Evolutionary conservation across 202 grass and related monocot genomes (phyloP).

Genomic region (Bolboschoenoplectus hybrid): DNA sequence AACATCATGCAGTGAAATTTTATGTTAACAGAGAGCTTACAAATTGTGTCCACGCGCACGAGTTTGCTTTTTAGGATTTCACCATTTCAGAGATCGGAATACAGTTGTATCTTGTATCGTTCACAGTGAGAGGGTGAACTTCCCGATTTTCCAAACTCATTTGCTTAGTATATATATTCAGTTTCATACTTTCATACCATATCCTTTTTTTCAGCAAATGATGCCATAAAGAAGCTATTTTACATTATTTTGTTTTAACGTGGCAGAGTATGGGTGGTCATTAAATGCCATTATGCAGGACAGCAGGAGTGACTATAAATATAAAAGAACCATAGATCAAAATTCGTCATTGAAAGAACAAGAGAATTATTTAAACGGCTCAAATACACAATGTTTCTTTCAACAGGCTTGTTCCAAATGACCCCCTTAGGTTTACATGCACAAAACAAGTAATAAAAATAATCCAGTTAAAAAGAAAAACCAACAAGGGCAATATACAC

Average conservation of each 20-base stretch:
- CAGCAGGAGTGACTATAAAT: neutral
- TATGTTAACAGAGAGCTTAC: neutral
- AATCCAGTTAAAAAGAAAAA: conserved; percentile 14
- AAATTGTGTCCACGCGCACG: neutral
- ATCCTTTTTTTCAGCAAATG: neutral
- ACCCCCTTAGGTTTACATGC: neutral
- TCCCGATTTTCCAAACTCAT: neutral
- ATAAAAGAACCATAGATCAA: neutral
- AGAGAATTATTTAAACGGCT: neutral
- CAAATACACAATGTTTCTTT: conserved; percentile 14
- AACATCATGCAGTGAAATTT: neutral
- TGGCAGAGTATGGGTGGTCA: neutral
- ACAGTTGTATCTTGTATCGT: neutral
- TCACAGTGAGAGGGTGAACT: neutral
- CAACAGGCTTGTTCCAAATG: neutral
- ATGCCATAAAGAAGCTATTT: neutral
- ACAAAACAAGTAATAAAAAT: conserved; percentile 33
- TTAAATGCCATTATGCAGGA: neutral
- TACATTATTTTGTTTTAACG: neutral
- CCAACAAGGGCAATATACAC: conserved; percentile 7
- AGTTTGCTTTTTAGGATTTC: neutral
- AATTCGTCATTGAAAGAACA: neutral
- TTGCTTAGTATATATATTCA: neutral
- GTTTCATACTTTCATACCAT: neutral
- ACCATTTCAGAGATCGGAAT: too few relatives aligned